Evolutionary conservation across 129 eudicot species (phyloP).

Genomic region (Flaveria trinervia): DNA sequence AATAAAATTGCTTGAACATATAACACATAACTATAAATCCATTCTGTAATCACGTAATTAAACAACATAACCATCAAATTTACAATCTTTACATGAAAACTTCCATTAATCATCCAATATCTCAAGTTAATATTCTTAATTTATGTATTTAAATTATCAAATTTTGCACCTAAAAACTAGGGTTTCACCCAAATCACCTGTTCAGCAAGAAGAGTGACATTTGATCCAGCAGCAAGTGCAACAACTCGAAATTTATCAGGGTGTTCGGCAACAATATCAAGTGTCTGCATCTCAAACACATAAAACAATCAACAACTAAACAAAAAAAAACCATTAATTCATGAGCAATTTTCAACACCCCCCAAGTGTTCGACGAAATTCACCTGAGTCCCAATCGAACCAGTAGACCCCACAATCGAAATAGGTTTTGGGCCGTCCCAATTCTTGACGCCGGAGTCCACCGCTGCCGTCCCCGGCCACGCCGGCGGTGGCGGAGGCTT

Average conservation of each 20-base stretch:
- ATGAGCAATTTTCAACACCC: constrained; percentile 10
- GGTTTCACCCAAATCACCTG: constrained; percentile 53
- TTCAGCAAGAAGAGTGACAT: constrained; percentile 97
- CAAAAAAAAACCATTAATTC: neutral
- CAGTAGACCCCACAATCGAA: constrained; percentile 84
- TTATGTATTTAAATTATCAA: neutral
- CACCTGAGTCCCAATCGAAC: constrained; percentile 95
- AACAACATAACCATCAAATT: neutral
- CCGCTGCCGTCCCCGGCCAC: constrained; percentile 71
- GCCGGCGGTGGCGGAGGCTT: constrained; percentile 74
- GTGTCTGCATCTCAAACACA: constrained; percentile 57
- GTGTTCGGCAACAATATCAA: constrained; percentile 93
- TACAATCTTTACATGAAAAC: neutral
- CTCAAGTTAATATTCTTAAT: neutral
- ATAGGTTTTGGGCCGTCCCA: constrained; percentile 97
- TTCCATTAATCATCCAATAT: neutral
- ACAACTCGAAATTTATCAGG: constrained; percentile 90
- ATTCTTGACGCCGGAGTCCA: constrained; percentile 51
- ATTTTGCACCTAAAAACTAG: neutral
- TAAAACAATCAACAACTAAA: neutral
- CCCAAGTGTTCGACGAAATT: constrained; percentile 19
- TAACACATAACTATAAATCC: neutral
- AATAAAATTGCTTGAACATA: neutral
- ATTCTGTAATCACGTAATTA: neutral
- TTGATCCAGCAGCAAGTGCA: constrained; percentile 99